phyloP scores from a whole-genome alignment of 1,284 basidiomycete species.

The Nidula niveotomentosa region DNA sequence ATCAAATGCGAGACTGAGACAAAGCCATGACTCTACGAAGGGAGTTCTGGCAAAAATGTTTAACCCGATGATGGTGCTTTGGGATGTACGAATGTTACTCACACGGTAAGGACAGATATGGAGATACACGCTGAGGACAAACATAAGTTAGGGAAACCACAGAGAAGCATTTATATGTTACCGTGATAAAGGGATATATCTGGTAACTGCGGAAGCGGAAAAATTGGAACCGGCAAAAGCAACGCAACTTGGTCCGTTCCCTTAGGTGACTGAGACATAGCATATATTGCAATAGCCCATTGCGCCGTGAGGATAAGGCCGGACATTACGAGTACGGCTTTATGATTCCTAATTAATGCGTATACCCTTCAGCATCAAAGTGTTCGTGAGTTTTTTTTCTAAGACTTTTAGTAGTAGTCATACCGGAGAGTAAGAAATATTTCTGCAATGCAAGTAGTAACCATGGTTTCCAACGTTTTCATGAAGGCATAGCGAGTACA shows the following conservation, averaged over 20 bases:
- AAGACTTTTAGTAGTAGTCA: background rate
- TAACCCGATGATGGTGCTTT: background rate
- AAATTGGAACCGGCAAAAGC: background rate
- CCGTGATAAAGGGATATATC: background rate
- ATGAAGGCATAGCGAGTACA: background rate
- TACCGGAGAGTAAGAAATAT: background rate
- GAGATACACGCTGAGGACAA: background rate
- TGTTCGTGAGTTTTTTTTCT: background rate
- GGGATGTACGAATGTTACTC: background rate
- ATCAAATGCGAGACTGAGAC: background rate
- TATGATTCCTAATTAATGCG: background rate
- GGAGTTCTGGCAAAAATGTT: background rate
- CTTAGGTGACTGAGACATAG: background rate
- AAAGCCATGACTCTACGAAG: background rate
- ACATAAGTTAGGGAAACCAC: background rate
- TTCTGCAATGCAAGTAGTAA: background rate
- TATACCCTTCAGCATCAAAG: background rate
- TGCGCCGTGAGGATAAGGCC: background rate
- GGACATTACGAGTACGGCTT: background rate
- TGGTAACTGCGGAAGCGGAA: background rate
- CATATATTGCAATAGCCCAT: background rate
- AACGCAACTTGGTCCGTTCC: background rate
- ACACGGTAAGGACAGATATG: background rate
- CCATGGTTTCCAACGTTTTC: background rate
- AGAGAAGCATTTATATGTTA: background rate